Conservation (phyloP, 2,329 filamentous ascomycete genomes). For the Colletotrichum viniferum region DNA sequence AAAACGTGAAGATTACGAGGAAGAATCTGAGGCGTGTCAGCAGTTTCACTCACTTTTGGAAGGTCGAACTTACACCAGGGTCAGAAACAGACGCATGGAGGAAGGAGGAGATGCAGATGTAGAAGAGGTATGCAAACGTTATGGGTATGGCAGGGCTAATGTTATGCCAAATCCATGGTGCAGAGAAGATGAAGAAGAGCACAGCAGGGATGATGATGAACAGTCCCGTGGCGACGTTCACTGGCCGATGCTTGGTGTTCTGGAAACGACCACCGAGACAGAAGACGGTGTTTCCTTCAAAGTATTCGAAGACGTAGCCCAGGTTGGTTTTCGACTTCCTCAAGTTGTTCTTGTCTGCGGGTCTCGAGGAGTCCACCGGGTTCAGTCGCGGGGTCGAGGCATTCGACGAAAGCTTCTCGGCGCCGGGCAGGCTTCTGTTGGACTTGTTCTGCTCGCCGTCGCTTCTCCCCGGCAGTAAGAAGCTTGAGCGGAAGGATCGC, state of each 20-base stretch:
- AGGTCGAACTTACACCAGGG: slow-evolving; percentile 76
- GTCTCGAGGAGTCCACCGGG: slow-evolving; percentile 42
- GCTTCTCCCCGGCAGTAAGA: slow-evolving; percentile 66
- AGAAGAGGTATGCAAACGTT: slow-evolving; percentile 89
- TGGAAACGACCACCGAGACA: slow-evolving; percentile 85
- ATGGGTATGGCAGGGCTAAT: slow-evolving; percentile 89
- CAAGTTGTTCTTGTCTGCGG: slow-evolving; percentile 9
- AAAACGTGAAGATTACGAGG: slow-evolving; percentile 91
- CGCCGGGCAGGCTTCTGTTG: slow-evolving; percentile 66
- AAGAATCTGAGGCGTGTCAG: slow-evolving; percentile 66
- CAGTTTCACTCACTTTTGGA: background rate
- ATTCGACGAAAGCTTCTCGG: slow-evolving; percentile 83
- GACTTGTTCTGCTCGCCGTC: slow-evolving; percentile 52
- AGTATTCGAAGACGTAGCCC: slow-evolving; percentile 71
- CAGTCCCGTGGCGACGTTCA: slow-evolving; percentile 86
- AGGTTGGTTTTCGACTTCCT: slow-evolving; percentile 42
- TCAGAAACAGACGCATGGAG: slow-evolving; percentile 91
- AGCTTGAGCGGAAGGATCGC: slow-evolving; percentile 77
- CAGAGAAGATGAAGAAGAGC: slow-evolving; percentile 87
- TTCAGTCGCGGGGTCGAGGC: slow-evolving; percentile 74
- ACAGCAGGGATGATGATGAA: slow-evolving; percentile 78
- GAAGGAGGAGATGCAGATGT: slow-evolving; percentile 90
- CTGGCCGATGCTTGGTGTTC: slow-evolving; percentile 84
- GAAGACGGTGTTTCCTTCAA: slow-evolving; percentile 91
- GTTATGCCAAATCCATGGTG: slow-evolving; percentile 83